Evolutionary conservation across 2,329 filamentous ascomycete species (phyloP), one percentile per base, ranked within the genome.

Genomic region (Scorias spongiosa): DNA sequence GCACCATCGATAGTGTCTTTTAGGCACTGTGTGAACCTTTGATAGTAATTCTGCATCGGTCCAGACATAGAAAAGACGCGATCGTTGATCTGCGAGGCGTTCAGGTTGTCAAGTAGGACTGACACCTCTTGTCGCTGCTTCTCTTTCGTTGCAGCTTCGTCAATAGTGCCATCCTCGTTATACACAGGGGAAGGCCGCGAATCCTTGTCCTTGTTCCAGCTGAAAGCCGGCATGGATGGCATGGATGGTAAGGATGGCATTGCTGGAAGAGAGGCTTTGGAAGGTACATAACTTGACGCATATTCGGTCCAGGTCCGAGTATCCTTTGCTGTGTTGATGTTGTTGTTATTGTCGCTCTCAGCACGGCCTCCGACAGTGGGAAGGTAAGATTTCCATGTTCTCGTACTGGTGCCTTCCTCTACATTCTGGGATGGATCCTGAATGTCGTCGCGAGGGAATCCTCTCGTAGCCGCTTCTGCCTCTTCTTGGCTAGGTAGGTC

Each of bases 1-100:
- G 86, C 91, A 48, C 91, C 91, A 59, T 87, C 88, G 55, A 91
- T 76, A 12, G 95, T 75, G 60, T 98, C 91, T 59, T 89, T 91
- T 57, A 98, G 82, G 29, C 95, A 80, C 44, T 87, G 71, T 1
- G 86, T 93, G 70, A 98, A 98, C 49, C 80, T 78, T 43, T 78
- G 75, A 42, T 94, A 75, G 28, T 94, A 73, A 49, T 85, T 81
- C 48, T 86, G 79, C 0, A 85, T 89, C 54, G 93, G 87, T 46
- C 78, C 75, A n/a, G 84, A 84, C 45, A 94, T 74, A 10, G 80
- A 81, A 62, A 95, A 84, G 47, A 84, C 84, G 46, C 80, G 81
- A 66, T 93, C 91, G 68, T 93, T 88, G 51, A 81, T 75, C 5
- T 84, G 83, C 5, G 82, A 76, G 29, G 93, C 76, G 57, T 93